Base-by-base conservation (phyloP, 1,284 basidiomycete genomes). In the Malassezia sp. region DNA sequence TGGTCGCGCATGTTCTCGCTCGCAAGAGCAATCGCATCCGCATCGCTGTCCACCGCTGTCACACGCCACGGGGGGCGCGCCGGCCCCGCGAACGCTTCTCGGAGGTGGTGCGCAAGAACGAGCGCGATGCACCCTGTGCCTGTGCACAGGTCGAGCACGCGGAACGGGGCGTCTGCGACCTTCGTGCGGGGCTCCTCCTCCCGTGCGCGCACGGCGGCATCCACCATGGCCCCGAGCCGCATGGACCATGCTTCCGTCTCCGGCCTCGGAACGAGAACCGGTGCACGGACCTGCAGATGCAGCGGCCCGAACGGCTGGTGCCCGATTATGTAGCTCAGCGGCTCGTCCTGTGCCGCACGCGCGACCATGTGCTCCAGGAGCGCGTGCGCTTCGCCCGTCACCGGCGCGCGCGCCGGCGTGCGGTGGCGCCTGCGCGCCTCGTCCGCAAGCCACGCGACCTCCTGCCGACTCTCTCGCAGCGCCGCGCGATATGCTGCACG, bases 241-340 rank as follows among this genome's bases (percentile, higher is more conserved):
- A 43, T 21, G 12, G 36, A 27, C 50, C 50, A 52, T 30, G 36
- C 35, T 23, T 53, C 51, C 0, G 51, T 53, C 27, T 53, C 51
- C 1, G 36, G 27, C 6, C 51, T 37, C 2, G 51, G 51, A 12
- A 53, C 44, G 2, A 53, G 39, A 3, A 50, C 30, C 2, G 51
- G 51, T 12, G 46, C 17, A 18, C 46, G 45, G 10, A 38, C 37
- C 4, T 12, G 22, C 11, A 53, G n/a, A 1, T 23, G 11, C 4
- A 53, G 6, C 1, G 45, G 38, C 10, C 51, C 51, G 21, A 53
- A 53, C 1, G 51, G 51, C 40, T 53, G 51, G 8, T 15, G 32
- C 3, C 51, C 51, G 1, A 53, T 14, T 15, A 53, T 43, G 31
- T 53, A 53, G 29, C 32, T 35, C 3, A 53, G 32, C 8, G 51